Conservation (phyloP, 495 filamentous ascomycete species). For the Sporormia fimetaria region DNA sequence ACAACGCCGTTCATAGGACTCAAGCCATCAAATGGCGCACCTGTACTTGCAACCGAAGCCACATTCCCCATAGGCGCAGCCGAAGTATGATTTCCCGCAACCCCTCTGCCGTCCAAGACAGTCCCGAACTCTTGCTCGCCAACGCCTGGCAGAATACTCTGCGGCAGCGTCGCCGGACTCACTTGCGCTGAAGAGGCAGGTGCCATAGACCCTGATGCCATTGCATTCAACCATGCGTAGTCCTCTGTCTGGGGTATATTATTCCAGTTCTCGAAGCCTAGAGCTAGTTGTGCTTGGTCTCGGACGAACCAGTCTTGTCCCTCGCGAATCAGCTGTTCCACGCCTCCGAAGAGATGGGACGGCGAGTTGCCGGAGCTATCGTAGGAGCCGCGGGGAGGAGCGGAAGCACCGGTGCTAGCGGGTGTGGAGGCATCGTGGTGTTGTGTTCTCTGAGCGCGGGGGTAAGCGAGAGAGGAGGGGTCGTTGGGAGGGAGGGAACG, state of each 20-base stretch:
- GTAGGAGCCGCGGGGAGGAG: slow-evolving; percentile 10
- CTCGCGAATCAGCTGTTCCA: slow-evolving; percentile 33
- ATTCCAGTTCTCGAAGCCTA: slow-evolving; percentile 35
- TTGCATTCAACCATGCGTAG: slow-evolving; percentile 19
- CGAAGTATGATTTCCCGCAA: no score
- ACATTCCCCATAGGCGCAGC: slow-evolving; percentile 3
- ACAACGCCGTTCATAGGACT: slow-evolving; percentile 8
- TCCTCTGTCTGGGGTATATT: slow-evolving; percentile 16
- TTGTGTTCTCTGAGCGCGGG: slow-evolving; percentile 11
- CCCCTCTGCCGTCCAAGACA: neutral
- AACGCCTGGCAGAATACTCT: neutral
- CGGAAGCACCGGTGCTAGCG: slow-evolving; percentile 2
- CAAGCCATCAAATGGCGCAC: neutral
- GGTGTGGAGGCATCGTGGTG: slow-evolving; percentile 6
- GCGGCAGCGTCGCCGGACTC: neutral
- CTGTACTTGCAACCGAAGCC: neutral
- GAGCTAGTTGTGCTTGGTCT: slow-evolving; percentile 31
- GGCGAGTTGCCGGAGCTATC: slow-evolving; percentile 21
- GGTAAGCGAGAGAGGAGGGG: slow-evolving; percentile 9
- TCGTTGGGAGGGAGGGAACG: slow-evolving; percentile 20
- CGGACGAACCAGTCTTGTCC: slow-evolving; percentile 32
- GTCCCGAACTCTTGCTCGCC: neutral
- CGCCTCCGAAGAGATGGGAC: slow-evolving; percentile 32
- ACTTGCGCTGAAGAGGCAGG: neutral
- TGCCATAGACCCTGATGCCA: neutral